These are phyloP conservation scores for Geotrichum europaeum DNA, from an alignment of 1,139 yeast genomes.

Conservation along the genomic window DNA sequence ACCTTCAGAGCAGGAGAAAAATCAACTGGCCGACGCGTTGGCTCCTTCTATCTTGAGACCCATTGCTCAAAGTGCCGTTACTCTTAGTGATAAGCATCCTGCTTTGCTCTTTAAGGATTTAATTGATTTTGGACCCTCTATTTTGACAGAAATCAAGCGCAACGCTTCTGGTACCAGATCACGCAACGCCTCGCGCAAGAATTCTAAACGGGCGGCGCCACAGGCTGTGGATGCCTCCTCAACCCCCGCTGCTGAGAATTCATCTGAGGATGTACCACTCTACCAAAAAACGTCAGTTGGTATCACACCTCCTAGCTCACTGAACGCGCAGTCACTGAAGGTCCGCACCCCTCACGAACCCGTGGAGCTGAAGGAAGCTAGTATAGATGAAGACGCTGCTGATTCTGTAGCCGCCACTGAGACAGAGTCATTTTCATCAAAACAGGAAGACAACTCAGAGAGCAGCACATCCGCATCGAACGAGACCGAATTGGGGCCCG, in stretches of 20 bases:
- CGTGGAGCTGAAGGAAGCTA: not conserved
- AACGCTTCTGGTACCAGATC: not conserved
- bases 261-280: not conserved
- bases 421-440: not conserved
- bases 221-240: not conserved
- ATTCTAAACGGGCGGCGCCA: not conserved
- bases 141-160: constrained; percentile 11
- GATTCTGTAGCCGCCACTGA: not conserved
- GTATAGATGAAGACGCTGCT: not conserved
- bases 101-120: constrained; percentile 55
- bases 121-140: constrained; percentile 43
- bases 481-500: not conserved
- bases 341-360: not conserved
- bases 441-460: not conserved
- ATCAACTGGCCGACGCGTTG: constrained; percentile 55
- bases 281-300: not conserved
- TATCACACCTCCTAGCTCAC: not conserved
- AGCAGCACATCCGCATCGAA: not conserved
- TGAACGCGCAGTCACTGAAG: constrained; percentile 2
- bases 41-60: constrained; percentile 61
- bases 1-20: constrained; percentile 43
- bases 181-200: not conserved
- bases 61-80: constrained; percentile 41
- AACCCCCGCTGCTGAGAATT: not conserved
- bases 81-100: constrained; percentile 55